Evolutionary conservation across 306 rosid species (phyloP).

Genomic region (Dryas octopetala): DNA sequence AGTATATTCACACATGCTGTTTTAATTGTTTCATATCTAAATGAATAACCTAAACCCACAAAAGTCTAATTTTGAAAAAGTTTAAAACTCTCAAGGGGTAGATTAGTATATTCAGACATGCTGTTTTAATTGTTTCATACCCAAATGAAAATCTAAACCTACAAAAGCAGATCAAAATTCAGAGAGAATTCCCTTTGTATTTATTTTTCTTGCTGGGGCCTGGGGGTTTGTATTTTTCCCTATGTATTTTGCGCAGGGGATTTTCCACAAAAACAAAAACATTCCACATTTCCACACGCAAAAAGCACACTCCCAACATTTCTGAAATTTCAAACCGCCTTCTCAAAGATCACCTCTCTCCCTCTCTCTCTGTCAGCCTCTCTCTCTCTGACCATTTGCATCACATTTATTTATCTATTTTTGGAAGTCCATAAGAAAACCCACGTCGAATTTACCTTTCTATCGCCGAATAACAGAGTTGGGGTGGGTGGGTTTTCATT

Average conservation of each 20-base stretch:
- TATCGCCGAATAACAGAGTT: conserved; percentile 24
- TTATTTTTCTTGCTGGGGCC: background rate
- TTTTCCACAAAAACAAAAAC: background rate
- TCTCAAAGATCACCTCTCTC: background rate
- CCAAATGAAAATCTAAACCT: background rate
- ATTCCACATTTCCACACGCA: background rate
- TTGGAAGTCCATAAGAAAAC: background rate
- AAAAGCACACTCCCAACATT: background rate
- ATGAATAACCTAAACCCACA: background rate
- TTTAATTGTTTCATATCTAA: background rate
- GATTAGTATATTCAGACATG: background rate
- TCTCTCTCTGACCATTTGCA: background rate
- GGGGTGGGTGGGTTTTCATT: conserved; percentile 11
- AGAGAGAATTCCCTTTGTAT: background rate
- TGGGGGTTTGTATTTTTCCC: background rate
- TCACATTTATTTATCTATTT: background rate
- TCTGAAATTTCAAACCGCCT: conserved; percentile 6
- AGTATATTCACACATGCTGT: background rate
- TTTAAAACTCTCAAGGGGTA: background rate
- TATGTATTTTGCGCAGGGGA: background rate
- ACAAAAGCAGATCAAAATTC: background rate
- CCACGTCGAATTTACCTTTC: background rate
- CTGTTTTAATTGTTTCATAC: background rate
- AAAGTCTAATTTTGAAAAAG: background rate
- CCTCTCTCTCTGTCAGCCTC: background rate